Base-by-base conservation (phyloP, 23 red algal species). In the Cyanidium caldarium region DNA sequence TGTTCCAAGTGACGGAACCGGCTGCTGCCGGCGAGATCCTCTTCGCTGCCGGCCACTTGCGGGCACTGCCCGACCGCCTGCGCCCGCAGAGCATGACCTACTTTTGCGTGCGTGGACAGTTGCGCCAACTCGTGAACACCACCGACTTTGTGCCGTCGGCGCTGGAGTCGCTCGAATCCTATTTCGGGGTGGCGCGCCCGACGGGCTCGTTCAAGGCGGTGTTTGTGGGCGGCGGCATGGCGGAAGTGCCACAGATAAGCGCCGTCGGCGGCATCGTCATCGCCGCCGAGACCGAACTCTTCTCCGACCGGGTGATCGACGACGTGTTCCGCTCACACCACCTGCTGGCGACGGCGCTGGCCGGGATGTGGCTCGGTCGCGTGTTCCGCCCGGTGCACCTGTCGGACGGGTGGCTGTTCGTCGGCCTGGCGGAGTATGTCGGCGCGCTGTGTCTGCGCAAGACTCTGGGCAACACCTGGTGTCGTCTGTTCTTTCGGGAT, bases 401-500 rank as follows among this genome's bases (percentile, higher is more conserved):
- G 12, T 65, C 80, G 26, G 87, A 94, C 51, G 71, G 45, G 45
- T 94, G 87, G 87, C 65, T 94, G 0, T 69, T 94, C 15, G 45
- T 65, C 10, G 87, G 87, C 33, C 31, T 94, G 36, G 77, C 71
- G 23, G 41, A 77, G 15, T 81, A 86, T 68, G 68, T 94, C 17
- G 75, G 79, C 3, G 68, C 82, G 40, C 68, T 76, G 0, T 80
- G 72, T 5, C 33, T 85, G 56, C 67, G 72, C 26, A 58, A 77
- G 38, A 80, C 85, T 28, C 75, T 94, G 33, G 87, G 87, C 3
- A 69, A 71, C 17, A 94, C 83, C 58, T 94, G 87, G 87, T 94
- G 75, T 66, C 73, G 57, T 38, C 78, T 87, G 30, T 78, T 61
- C 28, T 77, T 81, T 39, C 36, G 43, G 34, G 71, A 82, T 51